Evolutionary conservation across 495 filamentous ascomycete genomes (phyloP).

Genomic region (Parmelia sp.): DNA sequence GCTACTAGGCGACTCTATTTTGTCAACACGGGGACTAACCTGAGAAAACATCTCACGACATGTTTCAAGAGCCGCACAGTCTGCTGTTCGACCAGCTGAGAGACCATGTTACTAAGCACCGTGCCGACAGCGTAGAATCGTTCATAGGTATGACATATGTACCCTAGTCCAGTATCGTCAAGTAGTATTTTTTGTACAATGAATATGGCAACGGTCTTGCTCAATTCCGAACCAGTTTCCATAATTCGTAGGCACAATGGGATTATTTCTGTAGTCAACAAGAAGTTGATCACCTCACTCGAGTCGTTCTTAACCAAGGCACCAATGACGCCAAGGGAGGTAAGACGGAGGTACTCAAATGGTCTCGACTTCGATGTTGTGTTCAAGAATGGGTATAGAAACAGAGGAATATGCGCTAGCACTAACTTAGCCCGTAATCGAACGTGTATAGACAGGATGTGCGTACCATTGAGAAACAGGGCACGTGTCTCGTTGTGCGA

Average conservation of each 20-base stretch:
- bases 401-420: slow-evolving; percentile 94
- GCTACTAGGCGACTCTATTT: neutral
- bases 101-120: slow-evolving; percentile 97
- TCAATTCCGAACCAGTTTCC: slow-evolving; percentile 97
- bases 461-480: slow-evolving; percentile 82
- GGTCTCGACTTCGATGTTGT: slow-evolving; percentile 97
- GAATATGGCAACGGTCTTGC: slow-evolving; percentile 99
- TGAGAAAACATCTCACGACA: slow-evolving; percentile 92
- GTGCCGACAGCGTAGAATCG: slow-evolving; percentile 99
- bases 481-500: slow-evolving; percentile 94
- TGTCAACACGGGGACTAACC: slow-evolving; percentile 47
- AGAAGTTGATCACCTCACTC: slow-evolving; percentile 96
- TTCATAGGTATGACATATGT: slow-evolving; percentile 99
- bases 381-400: slow-evolving; percentile 97
- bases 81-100: slow-evolving; percentile 93
- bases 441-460: neutral
- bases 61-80: slow-evolving; percentile 95
- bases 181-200: slow-evolving; percentile 99
- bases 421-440: slow-evolving; percentile 13
- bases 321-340: slow-evolving; percentile 96
- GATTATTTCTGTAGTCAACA: slow-evolving; percentile 97
- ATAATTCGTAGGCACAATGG: slow-evolving; percentile 97
- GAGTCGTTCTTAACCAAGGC: slow-evolving; percentile 99
- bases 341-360: slow-evolving; percentile 96
- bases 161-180: slow-evolving; percentile 94